Evolutionary conservation across 352 stramenopile species (phyloP).

Genomic region (Pythium scleroteichum): DNA sequence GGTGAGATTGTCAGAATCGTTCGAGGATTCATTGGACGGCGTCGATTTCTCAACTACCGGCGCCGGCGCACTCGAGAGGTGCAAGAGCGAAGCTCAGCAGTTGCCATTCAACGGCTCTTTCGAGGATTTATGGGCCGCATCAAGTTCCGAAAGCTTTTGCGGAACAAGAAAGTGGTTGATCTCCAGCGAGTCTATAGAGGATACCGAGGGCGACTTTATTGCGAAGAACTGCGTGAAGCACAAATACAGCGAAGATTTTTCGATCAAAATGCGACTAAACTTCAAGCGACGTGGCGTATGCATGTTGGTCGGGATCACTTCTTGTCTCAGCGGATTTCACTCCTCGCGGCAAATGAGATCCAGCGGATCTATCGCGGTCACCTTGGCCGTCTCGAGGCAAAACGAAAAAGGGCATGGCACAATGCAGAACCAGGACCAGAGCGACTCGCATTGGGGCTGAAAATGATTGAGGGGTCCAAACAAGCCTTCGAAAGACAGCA

Average conservation of each 20-base stretch:
- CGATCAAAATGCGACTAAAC: constrained; percentile 62
- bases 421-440: constrained; percentile 85
- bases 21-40: constrained; percentile 58
- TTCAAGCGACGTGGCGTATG: constrained; percentile 91
- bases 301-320: constrained; percentile 70
- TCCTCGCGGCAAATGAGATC: constrained; percentile 86
- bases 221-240: constrained; percentile 40
- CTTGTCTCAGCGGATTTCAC: constrained; percentile 56
- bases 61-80: constrained; percentile 22
- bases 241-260: constrained; percentile 44
- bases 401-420: constrained; percentile 84
- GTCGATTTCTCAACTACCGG: constrained; percentile 39
- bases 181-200: constrained; percentile 81
- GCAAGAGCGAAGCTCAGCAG: constrained; percentile 34
- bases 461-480: constrained; percentile 93
- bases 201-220: constrained; percentile 48
- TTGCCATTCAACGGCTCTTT: constrained; percentile 64
- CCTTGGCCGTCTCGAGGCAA: constrained; percentile 64
- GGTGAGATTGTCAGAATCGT: constrained; percentile 65
- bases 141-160: constrained; percentile 42
- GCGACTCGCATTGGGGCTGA: constrained; percentile 85
- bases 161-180: constrained; percentile 42
- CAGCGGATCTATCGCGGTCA: constrained; percentile 90
- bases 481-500: constrained; percentile 92
- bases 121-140: constrained; percentile 65